Conservation (phyloP, 75 land plant species). For the Ceratopteris richardii region DNA sequence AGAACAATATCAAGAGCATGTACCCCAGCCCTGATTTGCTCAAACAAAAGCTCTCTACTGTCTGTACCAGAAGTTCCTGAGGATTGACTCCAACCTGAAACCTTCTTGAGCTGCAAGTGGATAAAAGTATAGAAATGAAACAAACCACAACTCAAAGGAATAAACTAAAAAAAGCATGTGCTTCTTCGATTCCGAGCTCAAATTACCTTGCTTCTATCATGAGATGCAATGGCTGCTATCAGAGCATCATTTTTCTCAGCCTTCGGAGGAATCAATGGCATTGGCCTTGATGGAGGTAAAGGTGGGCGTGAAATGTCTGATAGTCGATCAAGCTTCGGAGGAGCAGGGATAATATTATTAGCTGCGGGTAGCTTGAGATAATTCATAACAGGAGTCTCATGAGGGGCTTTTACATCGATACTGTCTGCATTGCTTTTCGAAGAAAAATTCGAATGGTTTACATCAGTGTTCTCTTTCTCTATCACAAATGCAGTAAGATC, state of each 20-base stretch:
- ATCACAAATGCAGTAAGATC: neutral
- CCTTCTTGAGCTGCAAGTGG: constrained; percentile 62
- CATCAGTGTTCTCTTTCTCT: neutral
- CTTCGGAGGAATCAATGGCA: neutral
- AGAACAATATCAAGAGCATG: neutral
- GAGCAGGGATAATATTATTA: constrained; percentile 2
- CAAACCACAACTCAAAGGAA: too few species aligned
- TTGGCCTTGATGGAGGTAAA: too few species aligned
- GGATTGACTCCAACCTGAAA: constrained; percentile 36
- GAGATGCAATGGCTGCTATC: constrained; percentile 61
- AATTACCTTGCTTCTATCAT: constrained; percentile 75
- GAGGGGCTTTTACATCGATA: neutral
- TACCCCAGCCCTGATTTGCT: constrained; percentile 46
- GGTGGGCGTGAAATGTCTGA: too few species aligned
- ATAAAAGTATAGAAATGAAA: too few species aligned
- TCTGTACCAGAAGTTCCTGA: constrained; percentile 27
- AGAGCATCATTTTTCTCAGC: constrained; percentile 45
- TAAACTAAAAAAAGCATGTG: too few species aligned
- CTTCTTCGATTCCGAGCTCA: too few species aligned
- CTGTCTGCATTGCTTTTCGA: constrained; percentile 5
- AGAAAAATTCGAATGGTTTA: too few species aligned
- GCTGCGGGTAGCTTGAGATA: neutral
- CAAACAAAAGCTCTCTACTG: constrained; percentile 52
- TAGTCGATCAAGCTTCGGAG: constrained; percentile 10
- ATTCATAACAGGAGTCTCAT: constrained; percentile 13